Percentiles rank a stretch among this genome's conserved stretches.
phyloP scores from a whole-genome alignment of 2,329 filamentous ascomycete species.

The Penicillium oxalicum region DNA sequence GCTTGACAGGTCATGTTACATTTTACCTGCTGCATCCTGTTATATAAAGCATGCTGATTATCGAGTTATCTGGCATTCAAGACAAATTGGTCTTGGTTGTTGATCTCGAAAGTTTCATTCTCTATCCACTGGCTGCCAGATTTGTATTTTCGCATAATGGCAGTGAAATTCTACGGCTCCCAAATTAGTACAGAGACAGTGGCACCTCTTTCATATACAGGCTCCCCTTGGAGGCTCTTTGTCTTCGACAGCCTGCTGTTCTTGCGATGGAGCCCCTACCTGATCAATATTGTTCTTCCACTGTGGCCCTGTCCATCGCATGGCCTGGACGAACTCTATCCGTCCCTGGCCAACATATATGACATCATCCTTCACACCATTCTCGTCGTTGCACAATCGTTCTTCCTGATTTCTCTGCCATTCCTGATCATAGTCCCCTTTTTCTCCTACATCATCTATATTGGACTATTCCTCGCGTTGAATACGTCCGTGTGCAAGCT shows the following conservation, averaged over 20 bases:
- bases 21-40: background rate
- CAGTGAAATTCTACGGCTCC: background rate
- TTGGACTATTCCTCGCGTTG: constrained; percentile 12
- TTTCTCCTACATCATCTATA: constrained; percentile 21
- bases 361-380: constrained; percentile 54
- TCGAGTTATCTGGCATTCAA: background rate
- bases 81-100: background rate
- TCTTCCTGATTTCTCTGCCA: constrained; percentile 55
- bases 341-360: constrained; percentile 52
- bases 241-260: constrained; percentile 35
- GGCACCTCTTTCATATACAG: constrained; percentile 19
- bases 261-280: constrained; percentile 24
- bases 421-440: constrained; percentile 42
- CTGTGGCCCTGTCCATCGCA: constrained; percentile 48
- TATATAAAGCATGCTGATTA: background rate
- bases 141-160: background rate
- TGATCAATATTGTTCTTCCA: constrained; percentile 58
- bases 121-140: background rate
- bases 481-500: constrained; percentile 25
- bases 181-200: background rate
- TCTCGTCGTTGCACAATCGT: constrained; percentile 52
- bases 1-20: background rate
- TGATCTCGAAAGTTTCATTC: background rate
- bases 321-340: constrained; percentile 57
- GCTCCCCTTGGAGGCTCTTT: constrained; percentile 32